phyloP scores from a whole-genome alignment of 2,329 filamentous ascomycete genomes.

The Aspergillus aculeatinus region DNA sequence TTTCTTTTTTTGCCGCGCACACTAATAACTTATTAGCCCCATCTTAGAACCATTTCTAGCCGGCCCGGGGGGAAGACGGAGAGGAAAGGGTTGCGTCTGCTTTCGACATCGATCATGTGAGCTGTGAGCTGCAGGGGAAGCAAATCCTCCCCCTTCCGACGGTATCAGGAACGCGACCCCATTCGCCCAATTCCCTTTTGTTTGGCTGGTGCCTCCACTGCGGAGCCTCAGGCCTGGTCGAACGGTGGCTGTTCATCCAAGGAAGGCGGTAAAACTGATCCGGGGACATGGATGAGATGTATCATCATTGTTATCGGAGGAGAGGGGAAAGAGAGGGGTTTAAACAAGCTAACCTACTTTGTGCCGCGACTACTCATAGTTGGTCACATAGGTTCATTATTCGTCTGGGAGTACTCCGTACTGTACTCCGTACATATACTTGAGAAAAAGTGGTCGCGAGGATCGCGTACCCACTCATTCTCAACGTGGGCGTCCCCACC shows the following conservation, averaged over 20 bases:
- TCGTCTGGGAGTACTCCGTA: not conserved
- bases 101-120: conserved; percentile 18
- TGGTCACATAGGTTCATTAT: no score
- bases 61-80: not conserved
- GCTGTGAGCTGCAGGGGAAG: conserved; percentile 22
- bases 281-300: not conserved
- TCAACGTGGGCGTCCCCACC: not conserved
- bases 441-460: not conserved
- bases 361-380: no score
- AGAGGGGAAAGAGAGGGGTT: not conserved
- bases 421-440: not conserved
- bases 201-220: conserved; percentile 6
- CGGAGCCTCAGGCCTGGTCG: conserved; percentile 8
- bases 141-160: conserved; percentile 8
- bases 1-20: conserved; percentile 1
- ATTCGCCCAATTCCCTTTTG: not conserved
- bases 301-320: not conserved
- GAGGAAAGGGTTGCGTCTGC: not conserved
- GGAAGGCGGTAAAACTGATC: not conserved
- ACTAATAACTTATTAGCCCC: conserved; percentile 5
- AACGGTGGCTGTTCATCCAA: conserved; percentile 6
- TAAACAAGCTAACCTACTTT: not conserved
- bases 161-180: conserved; percentile 12
- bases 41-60: conserved; percentile 7
- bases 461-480: not conserved